These are phyloP conservation scores for Gossypium schwendimanii DNA, from an alignment of 441 rosid genomes.

Conservation along the genomic window DNA sequence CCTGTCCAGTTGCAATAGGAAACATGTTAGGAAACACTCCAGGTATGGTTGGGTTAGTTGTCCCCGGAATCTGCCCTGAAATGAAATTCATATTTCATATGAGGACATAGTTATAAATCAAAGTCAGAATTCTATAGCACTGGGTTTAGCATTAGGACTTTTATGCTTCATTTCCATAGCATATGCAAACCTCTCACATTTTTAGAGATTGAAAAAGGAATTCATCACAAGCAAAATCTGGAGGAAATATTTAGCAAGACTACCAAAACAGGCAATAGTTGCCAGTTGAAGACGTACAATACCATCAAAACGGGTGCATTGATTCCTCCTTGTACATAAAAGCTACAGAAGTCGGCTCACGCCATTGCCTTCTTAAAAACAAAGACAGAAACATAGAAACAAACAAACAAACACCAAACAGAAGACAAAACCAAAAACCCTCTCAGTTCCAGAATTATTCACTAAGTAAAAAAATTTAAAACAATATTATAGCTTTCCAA, in stretches of 20 bases:
- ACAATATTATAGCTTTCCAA: constrained; percentile 32
- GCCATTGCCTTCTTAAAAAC: constrained; percentile 83
- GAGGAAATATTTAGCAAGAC: constrained; percentile 44
- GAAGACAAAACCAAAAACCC: constrained; percentile 66
- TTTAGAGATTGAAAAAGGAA: constrained; percentile 26
- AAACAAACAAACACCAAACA: constrained; percentile 79
- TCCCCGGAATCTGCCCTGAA: constrained; percentile 73
- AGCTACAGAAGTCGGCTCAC: constrained; percentile 89
- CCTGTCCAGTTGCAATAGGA: constrained; percentile 65
- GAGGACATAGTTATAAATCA: constrained; percentile 17
- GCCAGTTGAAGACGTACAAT: constrained; percentile 78
- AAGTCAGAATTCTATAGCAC: constrained; percentile 6
- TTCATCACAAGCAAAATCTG: constrained; percentile 28
- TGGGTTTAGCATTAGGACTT: constrained; percentile 8
- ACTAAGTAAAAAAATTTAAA: constrained; percentile 33
- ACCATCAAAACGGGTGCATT: constrained; percentile 63
- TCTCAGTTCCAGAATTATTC: constrained; percentile 69
- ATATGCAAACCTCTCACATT: constrained; percentile 19
- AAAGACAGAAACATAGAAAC: constrained; percentile 46
- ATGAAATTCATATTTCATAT: constrained; percentile 19
- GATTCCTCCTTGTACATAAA: constrained; percentile 81
- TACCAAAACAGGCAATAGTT: constrained; percentile 67
- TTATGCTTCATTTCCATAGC: constrained; percentile 9
- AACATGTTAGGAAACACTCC: constrained; percentile 84
- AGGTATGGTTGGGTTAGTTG: constrained; percentile 51